A percentile compares a stretch with the other conserved stretches of the same genome.
These are phyloP conservation scores for Ascochyta rabiei DNA, from an alignment of 2,329 filamentous ascomycete species.

Conservation along the genomic window DNA sequence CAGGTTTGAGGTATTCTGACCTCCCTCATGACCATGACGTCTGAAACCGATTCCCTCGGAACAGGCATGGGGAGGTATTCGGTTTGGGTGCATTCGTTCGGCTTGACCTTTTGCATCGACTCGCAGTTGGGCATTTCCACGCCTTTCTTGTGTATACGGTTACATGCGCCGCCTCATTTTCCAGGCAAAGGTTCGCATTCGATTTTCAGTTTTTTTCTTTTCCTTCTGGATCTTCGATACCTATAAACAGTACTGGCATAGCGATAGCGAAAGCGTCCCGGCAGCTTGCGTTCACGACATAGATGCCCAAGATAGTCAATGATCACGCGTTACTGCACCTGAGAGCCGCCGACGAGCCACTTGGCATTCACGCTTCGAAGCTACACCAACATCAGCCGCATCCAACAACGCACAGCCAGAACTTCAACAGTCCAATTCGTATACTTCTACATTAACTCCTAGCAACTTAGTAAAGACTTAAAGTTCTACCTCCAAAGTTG, in stretches of 20 bases:
- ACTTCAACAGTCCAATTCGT: too few relatives aligned
- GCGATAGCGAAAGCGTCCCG: conserved; percentile 10
- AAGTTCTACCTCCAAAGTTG: too few relatives aligned
- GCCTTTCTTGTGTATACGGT: conserved; percentile 12
- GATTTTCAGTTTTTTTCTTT: not conserved
- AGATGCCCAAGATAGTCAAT: conserved; percentile 5
- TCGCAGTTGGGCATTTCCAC: conserved; percentile 7
- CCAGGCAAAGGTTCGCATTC: conserved; percentile 9
- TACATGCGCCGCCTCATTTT: conserved; percentile 2
- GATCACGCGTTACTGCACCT: conserved; percentile 4
- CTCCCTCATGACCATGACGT: conserved; percentile 20
- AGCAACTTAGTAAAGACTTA: too few relatives aligned
- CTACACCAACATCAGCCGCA: too few relatives aligned
- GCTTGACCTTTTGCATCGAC: conserved; percentile 13
- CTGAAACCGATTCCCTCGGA: conserved; percentile 16
- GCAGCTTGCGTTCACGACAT: not conserved
- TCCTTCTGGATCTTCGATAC: not conserved
- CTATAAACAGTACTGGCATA: conserved; percentile 10
- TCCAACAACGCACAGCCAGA: too few relatives aligned
- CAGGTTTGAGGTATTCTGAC: conserved; percentile 16
- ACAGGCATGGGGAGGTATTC: conserved; percentile 14
- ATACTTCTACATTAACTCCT: too few relatives aligned
- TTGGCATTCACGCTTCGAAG: too few relatives aligned
- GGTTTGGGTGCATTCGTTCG: conserved; percentile 10
- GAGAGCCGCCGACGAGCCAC: too few relatives aligned